Evolutionary conservation across 2,329 filamentous ascomycete species (phyloP).

Genomic region (Xylaria sp.): DNA sequence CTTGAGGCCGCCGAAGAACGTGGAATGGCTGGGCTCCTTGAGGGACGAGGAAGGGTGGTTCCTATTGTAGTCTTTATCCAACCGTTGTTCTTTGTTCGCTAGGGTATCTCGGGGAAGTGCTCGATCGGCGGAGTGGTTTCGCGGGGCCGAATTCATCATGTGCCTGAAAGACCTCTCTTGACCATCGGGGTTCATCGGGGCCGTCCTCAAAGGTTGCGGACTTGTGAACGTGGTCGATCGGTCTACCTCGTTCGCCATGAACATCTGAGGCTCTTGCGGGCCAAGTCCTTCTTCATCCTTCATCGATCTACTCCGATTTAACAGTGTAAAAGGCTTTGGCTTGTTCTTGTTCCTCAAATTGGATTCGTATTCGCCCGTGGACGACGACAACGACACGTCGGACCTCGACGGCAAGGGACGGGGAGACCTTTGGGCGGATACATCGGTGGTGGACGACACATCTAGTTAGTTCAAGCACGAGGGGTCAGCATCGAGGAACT

Average conservation of each 20-base stretch:
- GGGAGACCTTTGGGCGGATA: constrained; percentile 43
- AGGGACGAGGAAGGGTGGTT: constrained; percentile 60
- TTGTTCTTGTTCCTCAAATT: constrained; percentile 52
- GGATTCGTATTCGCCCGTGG: constrained; percentile 51
- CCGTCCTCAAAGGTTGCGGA: constrained; percentile 57
- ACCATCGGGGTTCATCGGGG: constrained; percentile 55
- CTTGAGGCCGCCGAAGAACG: constrained; percentile 74
- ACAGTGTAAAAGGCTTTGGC: constrained; percentile 56
- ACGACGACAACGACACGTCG: constrained; percentile 54
- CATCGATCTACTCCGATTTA: constrained; percentile 56
- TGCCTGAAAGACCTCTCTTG: constrained; percentile 70
- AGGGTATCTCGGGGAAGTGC: constrained; percentile 48
- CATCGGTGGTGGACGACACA: constrained; percentile 37
- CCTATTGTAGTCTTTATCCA: constrained; percentile 51
- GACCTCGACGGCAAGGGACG: constrained; percentile 51
- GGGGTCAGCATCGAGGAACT: constrained; percentile 29
- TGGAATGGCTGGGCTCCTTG: constrained; percentile 60
- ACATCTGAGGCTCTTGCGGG: constrained; percentile 40
- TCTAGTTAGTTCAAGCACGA: constrained; percentile 29
- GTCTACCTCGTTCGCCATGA: constrained; percentile 42
- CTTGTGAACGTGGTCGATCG: constrained; percentile 39
- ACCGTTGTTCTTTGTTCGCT: constrained; percentile 46
- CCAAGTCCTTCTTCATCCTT: constrained; percentile 47
- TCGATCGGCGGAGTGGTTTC: constrained; percentile 77
- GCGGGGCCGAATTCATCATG: constrained; percentile 65